phyloP scores from a whole-genome alignment of 2,329 filamentous ascomycete species.

The Clarireedia hainanense region DNA sequence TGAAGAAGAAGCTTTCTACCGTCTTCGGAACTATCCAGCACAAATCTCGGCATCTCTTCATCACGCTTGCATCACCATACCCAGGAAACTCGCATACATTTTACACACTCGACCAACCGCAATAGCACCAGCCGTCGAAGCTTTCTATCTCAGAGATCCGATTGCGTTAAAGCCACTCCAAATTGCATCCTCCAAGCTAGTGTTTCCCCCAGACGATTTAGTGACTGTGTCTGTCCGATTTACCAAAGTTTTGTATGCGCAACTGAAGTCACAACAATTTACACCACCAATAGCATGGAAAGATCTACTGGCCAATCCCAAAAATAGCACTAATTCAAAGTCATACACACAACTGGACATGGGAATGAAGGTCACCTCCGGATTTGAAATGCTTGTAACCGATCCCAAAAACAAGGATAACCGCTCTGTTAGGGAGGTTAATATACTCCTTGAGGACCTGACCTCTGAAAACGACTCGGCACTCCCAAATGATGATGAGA shows the following conservation, averaged over 20 bases:
- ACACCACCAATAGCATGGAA: conserved; percentile 50
- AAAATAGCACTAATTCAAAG: conserved; percentile 26
- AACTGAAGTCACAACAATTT: conserved; percentile 81
- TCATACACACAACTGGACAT: conserved; percentile 42
- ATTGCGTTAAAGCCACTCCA: conserved; percentile 63
- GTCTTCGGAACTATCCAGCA: conserved; percentile 73
- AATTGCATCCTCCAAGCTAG: conserved; percentile 43
- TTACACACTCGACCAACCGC: conserved; percentile 67
- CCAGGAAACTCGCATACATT: conserved; percentile 73
- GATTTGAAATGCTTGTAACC: conserved; percentile 78
- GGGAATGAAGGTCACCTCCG: conserved; percentile 85
- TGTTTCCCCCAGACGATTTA: conserved; percentile 70
- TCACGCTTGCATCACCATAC: conserved; percentile 63
- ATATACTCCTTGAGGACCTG: conserved; percentile 67
- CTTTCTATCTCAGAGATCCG: conserved; percentile 86
- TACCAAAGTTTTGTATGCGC: conserved; percentile 83
- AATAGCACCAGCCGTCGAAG: conserved; percentile 77
- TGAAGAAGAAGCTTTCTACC: conserved; percentile 85
- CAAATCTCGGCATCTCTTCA: conserved; percentile 73
- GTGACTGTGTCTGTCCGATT: conserved; percentile 74
- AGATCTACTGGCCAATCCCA: conserved; percentile 28
- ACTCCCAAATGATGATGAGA: conserved; percentile 68
- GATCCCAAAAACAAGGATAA: conserved; percentile 62
- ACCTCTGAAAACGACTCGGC: conserved; percentile 33
- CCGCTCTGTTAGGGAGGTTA: conserved; percentile 64